Base-by-base conservation (phyloP, 164 flowering plant genomes). In the Macadamia integrifolia region DNA sequence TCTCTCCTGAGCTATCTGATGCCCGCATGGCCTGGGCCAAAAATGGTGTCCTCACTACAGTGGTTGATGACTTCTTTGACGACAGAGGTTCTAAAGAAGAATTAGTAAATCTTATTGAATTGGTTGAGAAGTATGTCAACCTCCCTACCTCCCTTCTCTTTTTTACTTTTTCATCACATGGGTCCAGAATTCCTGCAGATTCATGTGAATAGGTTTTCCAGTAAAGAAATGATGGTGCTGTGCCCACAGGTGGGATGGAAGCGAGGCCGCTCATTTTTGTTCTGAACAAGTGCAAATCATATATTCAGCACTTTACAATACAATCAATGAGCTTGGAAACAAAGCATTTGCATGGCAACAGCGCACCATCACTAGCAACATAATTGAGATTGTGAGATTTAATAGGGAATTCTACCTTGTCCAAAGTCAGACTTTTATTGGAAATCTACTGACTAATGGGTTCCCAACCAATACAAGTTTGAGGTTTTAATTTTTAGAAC, bases 261-360 rank as follows among this genome's bases (percentile, higher is more conserved):
- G 55, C 58, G 60, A 67, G 52, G 60, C 61, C 6, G 15, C 60
- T 60, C 71, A 65, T 48, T 72, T 57, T 58, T 78, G 81, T 65
- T 76, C 76, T 58, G 71, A 76, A 69, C 70, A 78, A 58, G 84
- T 78, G 57, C 68, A 74, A 69, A 78, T 81, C 65, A 67, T 81
- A 66, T 78, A 71, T 40, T 72, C 63, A 6, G 77, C 91, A 58
- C 79, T 94, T 69, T 70, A 72, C 30, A 61, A 66, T 68, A 81
- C 91, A 63, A 79, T 90, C 62, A 72, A 62, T 71, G 93, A 92
- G 73, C 78, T 90, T 62, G 96, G 83, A 73, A 81, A 75, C 13
- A 82, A 78, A 66, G 90, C 89, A 71, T 67, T 74, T 2, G 31
- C 61, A 64, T 73, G 69, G 72, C 97, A 90, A 82, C 86, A 75